Conservation (phyloP, 306 rosid species). For the Fragaria nilgerrensis region DNA sequence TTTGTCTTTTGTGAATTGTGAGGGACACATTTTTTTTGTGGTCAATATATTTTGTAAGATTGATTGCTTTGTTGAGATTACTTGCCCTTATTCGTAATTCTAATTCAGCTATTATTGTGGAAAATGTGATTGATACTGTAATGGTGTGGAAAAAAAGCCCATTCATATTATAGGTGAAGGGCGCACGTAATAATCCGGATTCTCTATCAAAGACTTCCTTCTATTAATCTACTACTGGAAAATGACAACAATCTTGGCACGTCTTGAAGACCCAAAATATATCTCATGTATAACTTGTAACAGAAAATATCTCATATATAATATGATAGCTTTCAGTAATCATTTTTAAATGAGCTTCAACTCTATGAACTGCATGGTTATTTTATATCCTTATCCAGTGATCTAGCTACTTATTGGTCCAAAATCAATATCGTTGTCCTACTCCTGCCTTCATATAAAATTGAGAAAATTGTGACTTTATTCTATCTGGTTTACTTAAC, state of each 20-base stretch:
- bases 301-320: neutral
- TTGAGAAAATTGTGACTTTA: neutral
- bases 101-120: neutral
- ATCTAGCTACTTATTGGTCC: neutral
- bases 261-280: neutral
- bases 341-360: neutral
- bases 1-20: neutral
- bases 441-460: neutral
- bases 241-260: neutral
- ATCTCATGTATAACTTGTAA: neutral
- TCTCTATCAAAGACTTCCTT: neutral
- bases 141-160: neutral
- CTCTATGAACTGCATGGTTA: neutral
- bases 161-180: no score
- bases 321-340: neutral
- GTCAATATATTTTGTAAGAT: neutral
- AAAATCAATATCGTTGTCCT: neutral
- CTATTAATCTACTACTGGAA: neutral
- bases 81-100: neutral
- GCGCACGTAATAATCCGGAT: neutral
- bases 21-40: neutral
- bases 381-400: neutral
- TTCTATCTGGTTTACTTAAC: neutral
- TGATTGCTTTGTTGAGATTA: neutral
- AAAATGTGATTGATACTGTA: neutral